phyloP scores from a whole-genome alignment of 495 filamentous ascomycete species.

The Letharia columbiana region DNA sequence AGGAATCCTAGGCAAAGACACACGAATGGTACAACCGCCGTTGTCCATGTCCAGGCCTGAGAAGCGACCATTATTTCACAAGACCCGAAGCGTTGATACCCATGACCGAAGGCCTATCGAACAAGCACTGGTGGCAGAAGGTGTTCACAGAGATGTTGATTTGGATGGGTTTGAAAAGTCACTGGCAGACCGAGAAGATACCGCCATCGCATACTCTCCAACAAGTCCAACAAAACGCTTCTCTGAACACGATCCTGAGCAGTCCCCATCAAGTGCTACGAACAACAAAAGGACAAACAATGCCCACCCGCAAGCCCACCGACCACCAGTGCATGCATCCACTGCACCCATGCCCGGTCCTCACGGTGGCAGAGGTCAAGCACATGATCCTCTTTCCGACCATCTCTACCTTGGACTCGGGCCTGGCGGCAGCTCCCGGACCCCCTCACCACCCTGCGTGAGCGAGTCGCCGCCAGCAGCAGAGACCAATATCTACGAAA shows the following conservation, averaged over 20 bases:
- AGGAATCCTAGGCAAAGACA: constrained; percentile 48
- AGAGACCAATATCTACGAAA: constrained; percentile 80
- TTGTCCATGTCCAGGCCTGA: constrained; percentile 45
- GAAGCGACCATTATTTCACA: constrained; percentile 28
- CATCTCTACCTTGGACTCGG: constrained; percentile 69
- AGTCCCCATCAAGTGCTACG: constrained; percentile 7
- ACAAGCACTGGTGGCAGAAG: constrained; percentile 41
- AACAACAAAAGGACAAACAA: constrained; percentile 21
- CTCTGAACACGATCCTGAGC: constrained; percentile 17
- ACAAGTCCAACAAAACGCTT: constrained; percentile 20
- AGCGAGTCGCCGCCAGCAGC: constrained; percentile 69
- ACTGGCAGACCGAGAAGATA: constrained; percentile 14
- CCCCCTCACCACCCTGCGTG: constrained; percentile 42
- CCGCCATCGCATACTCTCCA: constrained; percentile 17
- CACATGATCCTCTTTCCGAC: constrained; percentile 53
- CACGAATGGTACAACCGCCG: constrained; percentile 50
- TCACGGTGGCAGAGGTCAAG: constrained; percentile 50
- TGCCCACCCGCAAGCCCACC: constrained; percentile 23
- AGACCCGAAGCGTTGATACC: constrained; percentile 42
- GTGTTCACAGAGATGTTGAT: constrained; percentile 34
- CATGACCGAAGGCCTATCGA: constrained; percentile 43
- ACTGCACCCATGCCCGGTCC: constrained; percentile 14
- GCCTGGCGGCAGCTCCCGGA: constrained; percentile 32
- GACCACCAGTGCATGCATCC: constrained; percentile 19
- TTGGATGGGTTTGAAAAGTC: constrained; percentile 14